A percentile compares a stretch with the other conserved stretches of the same genome.
Evolutionary conservation across 2,329 filamentous ascomycete genomes (phyloP).

Genomic region (Cytospora piceae): DNA sequence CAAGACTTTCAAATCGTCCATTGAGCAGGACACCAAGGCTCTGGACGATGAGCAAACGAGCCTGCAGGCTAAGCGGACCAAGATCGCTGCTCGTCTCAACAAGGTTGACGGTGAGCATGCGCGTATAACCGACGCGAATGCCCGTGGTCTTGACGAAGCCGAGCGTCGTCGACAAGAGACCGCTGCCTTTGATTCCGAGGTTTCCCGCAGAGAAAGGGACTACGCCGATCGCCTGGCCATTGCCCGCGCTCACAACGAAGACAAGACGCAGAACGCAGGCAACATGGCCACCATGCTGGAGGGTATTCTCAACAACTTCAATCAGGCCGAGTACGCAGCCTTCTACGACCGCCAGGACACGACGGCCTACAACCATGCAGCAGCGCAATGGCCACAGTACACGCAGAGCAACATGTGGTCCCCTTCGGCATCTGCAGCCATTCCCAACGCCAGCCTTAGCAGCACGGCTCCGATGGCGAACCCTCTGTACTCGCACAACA

Average conservation of each 20-base stretch:
- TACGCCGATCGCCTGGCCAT: constrained; percentile 45
- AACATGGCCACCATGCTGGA: constrained; percentile 42
- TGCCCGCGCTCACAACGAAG: constrained; percentile 41
- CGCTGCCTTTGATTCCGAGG: constrained; percentile 51
- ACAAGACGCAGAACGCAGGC: constrained; percentile 47
- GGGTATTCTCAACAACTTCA: constrained; percentile 48
- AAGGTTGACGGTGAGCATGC: constrained; percentile 75
- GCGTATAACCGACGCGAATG: constrained; percentile 71
- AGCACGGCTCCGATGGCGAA: constrained; percentile 39
- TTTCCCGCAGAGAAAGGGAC: constrained; percentile 49
- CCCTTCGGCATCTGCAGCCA: constrained; percentile 22
- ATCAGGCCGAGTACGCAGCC: constrained; percentile 41
- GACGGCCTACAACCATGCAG: constrained; percentile 29
- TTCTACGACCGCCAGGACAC: constrained; percentile 43
- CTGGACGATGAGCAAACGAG: constrained; percentile 67
- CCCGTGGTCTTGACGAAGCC: constrained; percentile 65
- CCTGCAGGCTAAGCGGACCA: constrained; percentile 71
- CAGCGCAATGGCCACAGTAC: constrained; percentile 30
- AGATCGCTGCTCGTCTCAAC: constrained; percentile 70
- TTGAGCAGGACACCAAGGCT: constrained; percentile 65
- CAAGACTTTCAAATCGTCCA: constrained; percentile 61
- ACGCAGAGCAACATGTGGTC: constrained; percentile 29
- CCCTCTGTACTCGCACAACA: constrained; percentile 42
- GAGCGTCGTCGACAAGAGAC: constrained; percentile 60
- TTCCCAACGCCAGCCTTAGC: constrained; percentile 20